A percentile compares a stretch with the other conserved stretches of the same genome.
These are phyloP conservation scores for Aspergillaceae sp. DNA, from an alignment of 2,329 filamentous ascomycete genomes.

Conservation along the genomic window DNA sequence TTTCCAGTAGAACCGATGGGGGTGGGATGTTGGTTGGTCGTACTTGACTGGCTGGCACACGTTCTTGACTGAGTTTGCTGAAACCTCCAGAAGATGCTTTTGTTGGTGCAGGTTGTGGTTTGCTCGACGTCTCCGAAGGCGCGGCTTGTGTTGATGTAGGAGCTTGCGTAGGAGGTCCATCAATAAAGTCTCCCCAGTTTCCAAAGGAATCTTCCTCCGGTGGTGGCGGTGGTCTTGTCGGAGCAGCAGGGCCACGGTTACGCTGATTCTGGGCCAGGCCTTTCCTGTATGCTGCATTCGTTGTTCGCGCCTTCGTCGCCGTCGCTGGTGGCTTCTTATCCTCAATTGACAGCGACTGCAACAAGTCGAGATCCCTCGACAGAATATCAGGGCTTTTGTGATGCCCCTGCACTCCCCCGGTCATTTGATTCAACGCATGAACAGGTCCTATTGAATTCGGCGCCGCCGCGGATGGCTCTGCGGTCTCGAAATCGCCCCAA, in stretches of 20 bases:
- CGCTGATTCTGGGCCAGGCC: conserved; percentile 10
- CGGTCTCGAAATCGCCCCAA: conserved; percentile 40
- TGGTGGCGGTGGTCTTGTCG: conserved; percentile 8
- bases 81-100: not conserved
- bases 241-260: not conserved
- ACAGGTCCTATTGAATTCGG: not conserved
- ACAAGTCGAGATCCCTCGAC: conserved; percentile 14
- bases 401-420: not conserved
- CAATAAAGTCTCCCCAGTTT: conserved; percentile 47
- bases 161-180: conserved; percentile 16
- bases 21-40: conserved; percentile 84
- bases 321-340: conserved; percentile 11
- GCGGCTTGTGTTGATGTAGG: not conserved
- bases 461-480: conserved; percentile 15
- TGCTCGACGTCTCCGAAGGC: not conserved
- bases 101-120: not conserved
- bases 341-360: conserved; percentile 22
- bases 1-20: conserved; percentile 68
- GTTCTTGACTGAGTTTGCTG: conserved; percentile 10
- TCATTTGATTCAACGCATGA: not conserved
- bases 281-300: conserved; percentile 1
- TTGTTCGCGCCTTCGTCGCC: not conserved
- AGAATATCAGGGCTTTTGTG: conserved; percentile 1
- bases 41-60: conserved; percentile 13
- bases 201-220: conserved; percentile 17